These are phyloP conservation scores for Vaccinium myrtillus DNA, from an alignment of 148 eudicot genomes.

Conservation along the genomic window DNA sequence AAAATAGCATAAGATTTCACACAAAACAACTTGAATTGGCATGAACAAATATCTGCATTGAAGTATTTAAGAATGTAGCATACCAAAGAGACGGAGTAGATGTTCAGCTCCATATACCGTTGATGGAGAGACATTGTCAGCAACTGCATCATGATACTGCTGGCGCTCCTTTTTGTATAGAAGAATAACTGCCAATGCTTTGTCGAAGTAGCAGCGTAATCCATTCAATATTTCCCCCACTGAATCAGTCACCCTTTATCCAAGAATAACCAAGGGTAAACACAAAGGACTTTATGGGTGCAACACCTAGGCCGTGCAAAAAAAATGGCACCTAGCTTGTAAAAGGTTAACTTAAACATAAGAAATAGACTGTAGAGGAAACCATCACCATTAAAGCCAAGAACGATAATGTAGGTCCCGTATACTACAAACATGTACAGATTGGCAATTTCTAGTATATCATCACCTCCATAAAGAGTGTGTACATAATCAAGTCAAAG, in stretches of 20 bases:
- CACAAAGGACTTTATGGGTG: neutral
- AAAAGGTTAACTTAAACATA: constrained; percentile 2
- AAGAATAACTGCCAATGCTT: constrained; percentile 77
- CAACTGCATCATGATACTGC: constrained; percentile 71
- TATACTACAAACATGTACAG: neutral
- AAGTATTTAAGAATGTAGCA: constrained; percentile 15
- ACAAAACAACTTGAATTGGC: neutral
- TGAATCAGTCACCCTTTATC: constrained; percentile 65
- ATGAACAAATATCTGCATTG: neutral
- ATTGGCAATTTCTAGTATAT: neutral
- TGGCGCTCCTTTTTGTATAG: constrained; percentile 88
- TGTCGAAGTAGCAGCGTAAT: constrained; percentile 81
- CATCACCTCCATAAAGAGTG: neutral
- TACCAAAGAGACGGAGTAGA: constrained; percentile 97
- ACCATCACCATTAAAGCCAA: neutral
- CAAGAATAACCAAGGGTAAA: constrained; percentile 5
- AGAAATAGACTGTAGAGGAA: neutral
- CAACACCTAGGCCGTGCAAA: neutral
- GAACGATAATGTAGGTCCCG: neutral
- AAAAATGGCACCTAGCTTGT: neutral
- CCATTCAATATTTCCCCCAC: constrained; percentile 86
- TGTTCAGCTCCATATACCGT: constrained; percentile 94
- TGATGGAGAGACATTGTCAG: constrained; percentile 77
- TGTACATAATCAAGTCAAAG: neutral
- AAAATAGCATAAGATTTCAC: neutral